Base-by-base conservation (phyloP, 345 rosid species). In the Ailanthus altissimus region DNA sequence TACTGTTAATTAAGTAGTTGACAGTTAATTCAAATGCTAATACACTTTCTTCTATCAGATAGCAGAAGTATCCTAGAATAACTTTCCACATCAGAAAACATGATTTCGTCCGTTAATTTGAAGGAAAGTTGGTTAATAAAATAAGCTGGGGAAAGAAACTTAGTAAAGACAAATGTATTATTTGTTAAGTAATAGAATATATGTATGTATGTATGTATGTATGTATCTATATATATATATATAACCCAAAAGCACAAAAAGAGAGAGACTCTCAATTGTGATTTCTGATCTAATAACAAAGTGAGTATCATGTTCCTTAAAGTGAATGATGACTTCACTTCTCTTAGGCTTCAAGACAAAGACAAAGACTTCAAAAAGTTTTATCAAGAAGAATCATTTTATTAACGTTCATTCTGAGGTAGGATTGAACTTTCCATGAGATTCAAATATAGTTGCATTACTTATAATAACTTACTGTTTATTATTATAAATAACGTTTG, bases 341-440 rank as follows among this genome's bases (percentile, higher is more conserved):
- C 75, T 71, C 82, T 83, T 83, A 78, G 56, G 75, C 86, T 81
- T 78, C 78, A 83, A 85, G 84, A 81, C 80, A 79, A 77, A 78
- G 82, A 75, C 68, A 74, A 58, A 49, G 57, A 76, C 62, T 78
- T 80, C 18, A 51, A 82, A 32, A 79, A 54, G 68, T 32, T 26
- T 67, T 49, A 43, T 14, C 15, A 70, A 51, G 46, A 61, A 25
- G 25, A 69, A 77, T 79, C 65, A 79, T 84, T 79, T 43, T 47
- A 61, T 36, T 72, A 65, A 59, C 75, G 2, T 23, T 58, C 14
- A 21, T 23, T 26, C 7, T 58, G 63, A 25, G 26, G 7, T 25
- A 59, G 9, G 4, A 56, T 56, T 8, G 0, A 20, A 50, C 13
- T 9, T 51, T 28, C 51, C 5, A 20, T 4, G 8, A 51, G 43